These are phyloP conservation scores for Candida nemodendra DNA, from an alignment of 805 yeast species.

Conservation along the genomic window DNA sequence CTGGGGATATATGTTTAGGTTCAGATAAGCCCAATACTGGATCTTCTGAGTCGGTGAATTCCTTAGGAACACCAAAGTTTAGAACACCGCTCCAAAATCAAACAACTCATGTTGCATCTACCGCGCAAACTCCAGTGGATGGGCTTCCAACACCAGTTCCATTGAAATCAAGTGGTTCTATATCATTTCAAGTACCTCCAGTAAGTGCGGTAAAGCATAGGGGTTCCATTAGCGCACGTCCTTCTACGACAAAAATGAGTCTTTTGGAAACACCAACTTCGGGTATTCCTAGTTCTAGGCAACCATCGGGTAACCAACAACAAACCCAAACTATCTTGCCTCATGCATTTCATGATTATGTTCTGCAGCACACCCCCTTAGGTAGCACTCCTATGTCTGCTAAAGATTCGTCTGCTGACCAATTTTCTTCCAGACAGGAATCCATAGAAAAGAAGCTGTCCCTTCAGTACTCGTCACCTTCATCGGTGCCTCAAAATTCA, in stretches of 20 bases:
- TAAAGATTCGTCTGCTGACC: too few relatives aligned
- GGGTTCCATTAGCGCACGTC: conserved; percentile 57
- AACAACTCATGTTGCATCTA: too few relatives aligned
- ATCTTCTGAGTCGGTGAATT: not conserved
- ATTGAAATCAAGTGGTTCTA: conserved; percentile 26
- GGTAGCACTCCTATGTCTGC: too few relatives aligned
- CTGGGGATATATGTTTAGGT: too few relatives aligned
- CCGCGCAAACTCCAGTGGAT: too few relatives aligned
- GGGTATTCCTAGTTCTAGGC: conserved; percentile 30
- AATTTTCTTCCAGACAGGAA: not conserved
- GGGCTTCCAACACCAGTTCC: conserved; percentile 17
- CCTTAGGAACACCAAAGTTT: too few relatives aligned
- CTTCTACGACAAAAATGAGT: conserved; percentile 38
- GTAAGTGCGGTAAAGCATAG: conserved; percentile 44
- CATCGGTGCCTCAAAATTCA: not conserved
- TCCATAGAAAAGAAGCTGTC: conserved; percentile 1
- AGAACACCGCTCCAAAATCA: conserved; percentile 4
- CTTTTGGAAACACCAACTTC: conserved; percentile 23
- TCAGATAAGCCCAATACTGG: not conserved
- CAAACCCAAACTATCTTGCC: conserved; percentile 4
- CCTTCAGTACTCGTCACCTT: too few relatives aligned
- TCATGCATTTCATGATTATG: not conserved
- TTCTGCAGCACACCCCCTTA: not conserved
- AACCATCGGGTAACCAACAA: conserved; percentile 23
- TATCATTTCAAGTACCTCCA: conserved; percentile 50